A percentile compares a stretch with the other conserved stretches of the same genome.
phyloP scores from a whole-genome alignment of 305 asterid genomes.

The Solanum hybrid region DNA sequence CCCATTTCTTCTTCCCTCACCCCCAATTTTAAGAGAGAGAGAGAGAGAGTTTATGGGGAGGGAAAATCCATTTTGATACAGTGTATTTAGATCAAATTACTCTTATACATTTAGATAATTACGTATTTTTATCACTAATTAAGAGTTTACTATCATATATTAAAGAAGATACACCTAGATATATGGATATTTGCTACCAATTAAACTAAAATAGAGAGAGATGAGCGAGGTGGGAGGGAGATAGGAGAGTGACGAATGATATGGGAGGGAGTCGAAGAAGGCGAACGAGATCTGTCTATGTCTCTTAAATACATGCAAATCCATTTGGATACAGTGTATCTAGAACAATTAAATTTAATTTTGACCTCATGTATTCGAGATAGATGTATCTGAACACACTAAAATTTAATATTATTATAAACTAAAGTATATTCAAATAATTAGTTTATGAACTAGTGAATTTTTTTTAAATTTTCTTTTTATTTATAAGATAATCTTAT shows the following conservation, averaged over 20 bases:
- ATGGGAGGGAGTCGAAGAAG: neutral
- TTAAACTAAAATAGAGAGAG: neutral
- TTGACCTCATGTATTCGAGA: neutral
- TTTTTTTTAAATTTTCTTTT: neutral
- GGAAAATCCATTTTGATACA: no score
- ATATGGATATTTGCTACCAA: neutral
- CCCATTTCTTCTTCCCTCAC: no score
- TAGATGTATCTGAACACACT: accelerated
- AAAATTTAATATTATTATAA: no score
- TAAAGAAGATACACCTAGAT: neutral
- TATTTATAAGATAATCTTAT: neutral
- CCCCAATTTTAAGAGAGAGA: no score
- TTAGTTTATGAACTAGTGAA: no score
- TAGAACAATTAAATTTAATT: no score
- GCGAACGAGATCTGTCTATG: neutral
- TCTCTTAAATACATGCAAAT: neutral
- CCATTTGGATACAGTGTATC: neutral
- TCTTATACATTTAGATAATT: no score
- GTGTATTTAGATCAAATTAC: neutral
- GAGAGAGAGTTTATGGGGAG: no score
- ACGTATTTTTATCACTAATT: neutral
- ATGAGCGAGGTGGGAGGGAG: neutral
- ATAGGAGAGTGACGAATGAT: neutral
- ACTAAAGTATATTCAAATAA: no score
- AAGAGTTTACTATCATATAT: neutral